These are phyloP conservation scores for Aspergillus terreus DNA, from an alignment of 2,329 filamentous ascomycete species.

Conservation along the genomic window DNA sequence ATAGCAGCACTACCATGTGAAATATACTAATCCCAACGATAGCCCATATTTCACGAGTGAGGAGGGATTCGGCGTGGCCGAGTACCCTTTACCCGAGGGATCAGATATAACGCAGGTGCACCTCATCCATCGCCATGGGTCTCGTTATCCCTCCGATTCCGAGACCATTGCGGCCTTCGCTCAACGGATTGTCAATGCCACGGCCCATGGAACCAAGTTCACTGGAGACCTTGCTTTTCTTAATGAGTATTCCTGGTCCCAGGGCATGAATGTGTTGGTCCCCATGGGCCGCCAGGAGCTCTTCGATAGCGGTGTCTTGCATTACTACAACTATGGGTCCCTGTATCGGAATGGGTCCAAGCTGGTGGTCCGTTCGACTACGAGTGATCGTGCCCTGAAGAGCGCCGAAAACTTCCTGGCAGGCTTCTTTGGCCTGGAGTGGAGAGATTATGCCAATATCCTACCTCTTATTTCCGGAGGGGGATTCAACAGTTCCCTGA, in stretches of 20 bases:
- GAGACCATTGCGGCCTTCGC: conserved; percentile 56
- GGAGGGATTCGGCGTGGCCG: conserved; percentile 66
- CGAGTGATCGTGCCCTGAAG: conserved; percentile 73
- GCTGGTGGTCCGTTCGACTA: conserved; percentile 70
- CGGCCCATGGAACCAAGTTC: conserved; percentile 33
- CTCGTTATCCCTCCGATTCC: conserved; percentile 65
- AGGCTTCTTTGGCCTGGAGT: conserved; percentile 73
- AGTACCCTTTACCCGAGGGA: conserved; percentile 64
- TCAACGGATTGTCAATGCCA: conserved; percentile 54
- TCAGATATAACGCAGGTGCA: conserved; percentile 67
- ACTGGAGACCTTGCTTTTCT: conserved; percentile 59
- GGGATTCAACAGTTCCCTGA: conserved; percentile 26
- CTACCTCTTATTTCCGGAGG: conserved; percentile 68
- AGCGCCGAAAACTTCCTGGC: conserved; percentile 74
- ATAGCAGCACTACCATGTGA: not conserved
- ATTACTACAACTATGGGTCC: conserved; percentile 69
- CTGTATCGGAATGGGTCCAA: conserved; percentile 69
- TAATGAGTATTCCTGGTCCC: conserved; percentile 66
- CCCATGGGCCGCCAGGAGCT: conserved; percentile 70
- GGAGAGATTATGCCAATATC: conserved; percentile 69
- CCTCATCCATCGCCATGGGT: conserved; percentile 71
- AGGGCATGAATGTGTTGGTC: conserved; percentile 68
- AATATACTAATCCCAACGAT: too few species aligned
- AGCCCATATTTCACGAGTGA: conserved; percentile 63
- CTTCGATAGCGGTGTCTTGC: conserved; percentile 66